Evolutionary conservation across 495 filamentous ascomycete species (phyloP), one percentile per base, ranked within the genome.

Genomic region (Xylaria nigripes): DNA sequence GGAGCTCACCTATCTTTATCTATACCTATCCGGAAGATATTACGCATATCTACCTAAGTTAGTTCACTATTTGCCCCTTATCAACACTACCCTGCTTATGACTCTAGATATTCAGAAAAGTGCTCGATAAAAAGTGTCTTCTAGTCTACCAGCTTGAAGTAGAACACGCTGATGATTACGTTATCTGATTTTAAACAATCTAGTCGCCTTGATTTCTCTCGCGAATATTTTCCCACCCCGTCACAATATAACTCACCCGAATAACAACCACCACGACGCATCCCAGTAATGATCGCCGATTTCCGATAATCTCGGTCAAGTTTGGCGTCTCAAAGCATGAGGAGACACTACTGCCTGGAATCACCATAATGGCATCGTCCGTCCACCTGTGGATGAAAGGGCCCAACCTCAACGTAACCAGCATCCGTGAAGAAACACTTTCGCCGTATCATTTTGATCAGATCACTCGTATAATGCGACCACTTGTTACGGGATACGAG

Each of bases 171-270:
- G n/a, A n/a, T n/a, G 32, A 13, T 2, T 13, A 2, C 2, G 13
- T 12, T 40, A 40, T 40, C 2, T 40, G 19, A 51, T 43, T 3
- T 29, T 10, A 21, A 51, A 51, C 29, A 5, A 16, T 23, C 15
- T 8, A 16, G 23, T 22, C 18, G n/a, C 18, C 6, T 32, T 10
- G 1, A 1, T 2, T 10, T 43, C 22, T 23, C n/a, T 6, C 0
- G 2, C 10, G 18, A 27, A 8, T 6, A 53, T 10, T 16, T 53
- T 27, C 8, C 50, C 50, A 45, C 38, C 42, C 42, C 50, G 7
- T 53, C 50, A 45, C 50, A 45, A n/a, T 46, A 53, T 2, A 30
- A 41, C 15, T 45, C 50, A 1, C 50, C 50, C 18, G 45, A 29
- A 38, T 53, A 53, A n/a, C 13, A 29, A 53, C 41, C 50, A 53